Base-by-base conservation (phyloP, 2,329 filamentous ascomycete species). In the Stemphylium lycopersici region DNA sequence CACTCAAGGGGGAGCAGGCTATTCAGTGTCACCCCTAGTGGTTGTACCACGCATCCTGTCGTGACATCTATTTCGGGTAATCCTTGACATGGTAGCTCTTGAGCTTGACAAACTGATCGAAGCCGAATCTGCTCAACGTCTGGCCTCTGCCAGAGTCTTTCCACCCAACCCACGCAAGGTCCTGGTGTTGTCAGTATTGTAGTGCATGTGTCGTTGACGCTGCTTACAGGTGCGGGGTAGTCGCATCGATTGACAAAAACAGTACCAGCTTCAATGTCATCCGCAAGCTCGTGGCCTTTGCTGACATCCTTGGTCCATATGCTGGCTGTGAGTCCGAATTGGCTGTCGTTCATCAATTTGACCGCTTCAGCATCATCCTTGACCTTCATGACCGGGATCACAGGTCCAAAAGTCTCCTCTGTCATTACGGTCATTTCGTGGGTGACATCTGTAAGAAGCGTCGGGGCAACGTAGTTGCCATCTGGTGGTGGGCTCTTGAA, bases 1-100 rank as follows among this genome's bases (percentile, higher is more conserved):
- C 26, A 36, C 52, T 7, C 4, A 66, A 53, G 49, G 56, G 65
- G 60, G 59, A 43, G 63, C 55, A 57, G 26, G 13, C 32, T 58
- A 58, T 55, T 56, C 55, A 37, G 58, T 50, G 34, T 33, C 34
- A 36, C 53, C 39, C 31, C 41, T 51, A 39, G 47, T 50, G 16
- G 56, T 59, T 44, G 45, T 59, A 60, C 58, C 47, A 40, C 22
- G 26, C 36, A 41, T 50, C 29, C 56, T 66, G 56, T 45, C 55
- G 37, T 39, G 22, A n/a, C 29, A 49, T 61, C 63, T 74, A 84
- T 76, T 83, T 84, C 1, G 84, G 84, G 69, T 86, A 85, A 51
- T 96, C 87, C 80, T 97, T 97, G 73, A 97, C 74, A 76, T 98
- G 93, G 76, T 89, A 96, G 81, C 90, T 96, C 87, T 97, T 97